A percentile compares a stretch with the other conserved stretches of the same genome.
Conservation (phyloP, 129 eudicot genomes). For the Chrysanthemum seticuspe region DNA sequence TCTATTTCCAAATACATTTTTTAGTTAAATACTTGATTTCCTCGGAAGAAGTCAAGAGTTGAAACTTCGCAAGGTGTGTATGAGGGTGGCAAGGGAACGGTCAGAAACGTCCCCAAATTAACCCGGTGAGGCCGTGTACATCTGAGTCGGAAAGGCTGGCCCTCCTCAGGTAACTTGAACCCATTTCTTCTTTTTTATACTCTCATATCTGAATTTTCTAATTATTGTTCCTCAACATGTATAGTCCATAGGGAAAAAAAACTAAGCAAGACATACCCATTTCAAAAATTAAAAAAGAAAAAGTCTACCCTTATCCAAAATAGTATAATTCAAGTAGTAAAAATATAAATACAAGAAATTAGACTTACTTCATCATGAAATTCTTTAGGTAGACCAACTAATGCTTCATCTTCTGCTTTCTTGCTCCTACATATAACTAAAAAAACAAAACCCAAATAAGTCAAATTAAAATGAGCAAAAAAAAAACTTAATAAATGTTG, state of each 20-base stretch:
- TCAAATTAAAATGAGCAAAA: background rate
- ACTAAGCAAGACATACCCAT: background rate
- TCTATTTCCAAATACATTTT: too few species aligned
- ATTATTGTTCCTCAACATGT: background rate
- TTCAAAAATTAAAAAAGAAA: background rate
- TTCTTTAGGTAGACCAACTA: slow-evolving; percentile 68
- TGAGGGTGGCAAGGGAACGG: too few species aligned
- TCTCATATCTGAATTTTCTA: background rate
- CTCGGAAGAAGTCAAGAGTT: background rate
- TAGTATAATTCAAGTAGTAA: background rate
- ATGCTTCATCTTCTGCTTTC: slow-evolving; percentile 62
- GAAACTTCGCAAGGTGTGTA: background rate
- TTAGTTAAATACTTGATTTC: too few species aligned
- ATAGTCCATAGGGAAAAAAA: background rate
- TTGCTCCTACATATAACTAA: slow-evolving; percentile 57
- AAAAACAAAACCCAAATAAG: slow-evolving; percentile 20
- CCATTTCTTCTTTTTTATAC: background rate
- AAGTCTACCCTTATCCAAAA: too few species aligned
- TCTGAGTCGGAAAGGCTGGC: too few species aligned
- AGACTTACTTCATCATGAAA: slow-evolving; percentile 79
- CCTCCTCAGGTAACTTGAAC: too few species aligned
- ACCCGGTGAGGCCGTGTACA: too few species aligned
- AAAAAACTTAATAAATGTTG: background rate
- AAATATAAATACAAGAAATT: background rate
- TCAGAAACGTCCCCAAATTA: too few species aligned